Evolutionary conservation across 1,139 yeast genomes (phyloP).

Genomic region (Blastobotrys apis): DNA sequence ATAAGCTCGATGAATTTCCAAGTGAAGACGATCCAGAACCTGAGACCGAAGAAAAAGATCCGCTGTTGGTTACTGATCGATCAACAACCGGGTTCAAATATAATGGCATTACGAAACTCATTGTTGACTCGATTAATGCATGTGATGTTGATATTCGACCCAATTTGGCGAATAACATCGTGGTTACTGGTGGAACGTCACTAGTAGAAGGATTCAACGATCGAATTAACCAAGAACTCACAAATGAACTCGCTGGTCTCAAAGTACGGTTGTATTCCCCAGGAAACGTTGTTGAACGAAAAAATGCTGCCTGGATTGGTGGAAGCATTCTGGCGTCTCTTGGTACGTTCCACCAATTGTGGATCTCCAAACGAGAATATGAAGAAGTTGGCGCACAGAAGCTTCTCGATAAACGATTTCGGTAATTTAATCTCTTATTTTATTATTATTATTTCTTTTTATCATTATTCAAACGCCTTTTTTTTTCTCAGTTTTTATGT

Average conservation of each 20-base stretch:
- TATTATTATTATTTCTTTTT: not conserved
- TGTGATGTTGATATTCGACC: constrained; percentile 90
- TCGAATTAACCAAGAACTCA: constrained; percentile 69
- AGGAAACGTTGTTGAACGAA: constrained; percentile 79
- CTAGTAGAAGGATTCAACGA: constrained; percentile 86
- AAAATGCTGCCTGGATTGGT: constrained; percentile 90
- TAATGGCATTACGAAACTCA: constrained; percentile 64
- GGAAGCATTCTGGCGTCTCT: constrained; percentile 87
- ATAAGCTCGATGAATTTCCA: constrained; percentile 32
- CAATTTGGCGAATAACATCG: constrained; percentile 84
- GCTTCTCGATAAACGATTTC: constrained; percentile 39
- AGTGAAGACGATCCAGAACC: constrained; percentile 17
- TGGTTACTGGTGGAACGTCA: constrained; percentile 86
- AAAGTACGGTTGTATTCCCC: constrained; percentile 85
- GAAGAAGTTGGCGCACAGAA: constrained; percentile 89
- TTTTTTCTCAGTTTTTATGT: too few relatives aligned
- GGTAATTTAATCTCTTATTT: constrained; percentile 16
- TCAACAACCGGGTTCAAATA: constrained; percentile 21
- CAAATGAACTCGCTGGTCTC: constrained; percentile 77
- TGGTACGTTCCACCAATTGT: constrained; percentile 95
- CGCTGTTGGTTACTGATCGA: constrained; percentile 23
- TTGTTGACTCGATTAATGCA: constrained; percentile 57
- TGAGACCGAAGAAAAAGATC: constrained; percentile 17
- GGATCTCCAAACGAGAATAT: constrained; percentile 91
- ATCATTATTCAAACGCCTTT: too few relatives aligned